phyloP scores from a whole-genome alignment of 2,329 filamentous ascomycete species.

The Kalmusia sp. region DNA sequence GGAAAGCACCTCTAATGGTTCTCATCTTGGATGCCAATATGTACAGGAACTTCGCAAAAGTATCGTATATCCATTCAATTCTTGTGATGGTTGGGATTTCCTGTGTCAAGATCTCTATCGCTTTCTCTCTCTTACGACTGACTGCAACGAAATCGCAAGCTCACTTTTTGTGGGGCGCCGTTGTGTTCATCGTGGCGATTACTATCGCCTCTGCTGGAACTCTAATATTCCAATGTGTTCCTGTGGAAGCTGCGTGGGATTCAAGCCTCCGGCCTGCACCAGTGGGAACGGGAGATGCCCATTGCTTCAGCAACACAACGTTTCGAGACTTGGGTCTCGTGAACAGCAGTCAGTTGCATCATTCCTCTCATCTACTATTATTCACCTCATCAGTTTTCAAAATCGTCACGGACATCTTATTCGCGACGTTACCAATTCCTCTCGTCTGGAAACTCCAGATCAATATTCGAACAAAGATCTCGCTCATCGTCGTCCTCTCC shows the following conservation, averaged over 20 bases:
- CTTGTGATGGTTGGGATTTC: constrained; percentile 55
- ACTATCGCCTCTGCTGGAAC: constrained; percentile 54
- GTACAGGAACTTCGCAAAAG: constrained; percentile 47
- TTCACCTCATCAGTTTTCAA: constrained; percentile 39
- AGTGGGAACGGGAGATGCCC: constrained; percentile 38
- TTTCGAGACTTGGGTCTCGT: constrained; percentile 56
- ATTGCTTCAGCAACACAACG: constrained; percentile 51
- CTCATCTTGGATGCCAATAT: constrained; percentile 39
- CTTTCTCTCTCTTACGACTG: constrained; percentile 54
- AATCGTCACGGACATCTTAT: constrained; percentile 49
- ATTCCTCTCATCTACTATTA: background rate
- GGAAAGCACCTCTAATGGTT: constrained; percentile 54
- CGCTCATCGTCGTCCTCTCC: constrained; percentile 44
- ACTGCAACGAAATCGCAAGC: constrained; percentile 38
- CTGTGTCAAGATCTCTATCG: constrained; percentile 57
- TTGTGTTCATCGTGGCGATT: constrained; percentile 54
- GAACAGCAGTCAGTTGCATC: constrained; percentile 49
- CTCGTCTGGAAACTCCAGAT: constrained; percentile 54
- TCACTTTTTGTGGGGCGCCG: constrained; percentile 50
- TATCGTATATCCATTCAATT: constrained; percentile 54
- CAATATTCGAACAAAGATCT: constrained; percentile 51
- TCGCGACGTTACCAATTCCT: constrained; percentile 52
- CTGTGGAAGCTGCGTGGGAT: constrained; percentile 56
- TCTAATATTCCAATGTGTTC: constrained; percentile 57
- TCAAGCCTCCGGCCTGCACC: constrained; percentile 38